Base-by-base conservation (phyloP, 1,284 basidiomycete species). In the Ganoderma sp. region DNA sequence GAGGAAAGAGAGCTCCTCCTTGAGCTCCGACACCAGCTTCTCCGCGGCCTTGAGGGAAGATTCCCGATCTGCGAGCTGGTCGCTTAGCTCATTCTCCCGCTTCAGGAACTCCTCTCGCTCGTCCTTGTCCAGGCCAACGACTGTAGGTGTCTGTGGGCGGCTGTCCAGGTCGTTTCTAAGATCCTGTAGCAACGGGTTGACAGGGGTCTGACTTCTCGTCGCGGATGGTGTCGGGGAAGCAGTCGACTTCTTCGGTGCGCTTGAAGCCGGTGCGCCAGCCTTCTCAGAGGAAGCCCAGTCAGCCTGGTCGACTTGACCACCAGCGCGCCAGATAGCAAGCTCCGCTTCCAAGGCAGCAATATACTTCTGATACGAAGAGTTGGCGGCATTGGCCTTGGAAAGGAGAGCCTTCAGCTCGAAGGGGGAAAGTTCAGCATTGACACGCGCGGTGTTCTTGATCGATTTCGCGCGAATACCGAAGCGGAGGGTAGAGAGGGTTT, bases 401-500 rank as follows among this genome's bases (percentile, higher is more conserved):
- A 99, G 86, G 54, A 98, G 84, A 12, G 89, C 90, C 78, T 99
- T 99, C 83, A 99, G 92, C 78, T 99, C 98, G 61, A 95, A 86
- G 0, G 98, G 97, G 0, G 97, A 99, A 60, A 99, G 87, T 79
- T 99, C 98, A 64, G 96, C 95, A 80, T 99, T 99, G 84, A 99
- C 95, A 67, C 97, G 92, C 65, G 98, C 98, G 75, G 95, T 96
- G 83, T 99, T 99, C 94, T 99, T 99, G 89, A 99, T 99, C 41
- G 94, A 95, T 82, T 99, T 99, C 41, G 98, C 98, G 70, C 97
- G 94, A 80, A 98, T 98, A 87, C 98, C 98, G 81, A 99, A 99
- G 39, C 98, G 93, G 42, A 99, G 88, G 1, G 98, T 99, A 0
- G 93, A 94, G n/a, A 99, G 85, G 1, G 98, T 99, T 81, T 99